A percentile compares a stretch with the other conserved stretches of the same genome.
phyloP scores from a whole-genome alignment of 306 rosid species.

The Vachellia collinsii region DNA sequence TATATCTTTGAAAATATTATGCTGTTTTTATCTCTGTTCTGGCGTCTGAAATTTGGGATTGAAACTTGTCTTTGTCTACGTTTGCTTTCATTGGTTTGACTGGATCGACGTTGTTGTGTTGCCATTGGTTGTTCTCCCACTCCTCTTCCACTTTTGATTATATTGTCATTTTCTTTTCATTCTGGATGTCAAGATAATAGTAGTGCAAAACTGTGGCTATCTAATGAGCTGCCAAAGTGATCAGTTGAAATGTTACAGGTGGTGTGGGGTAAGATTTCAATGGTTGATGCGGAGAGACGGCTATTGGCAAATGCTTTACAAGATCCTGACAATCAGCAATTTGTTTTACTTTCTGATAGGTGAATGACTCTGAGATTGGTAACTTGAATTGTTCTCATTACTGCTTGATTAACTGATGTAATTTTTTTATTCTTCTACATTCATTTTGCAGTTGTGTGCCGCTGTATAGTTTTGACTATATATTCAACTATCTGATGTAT shows the following conservation, averaged over 20 bases:
- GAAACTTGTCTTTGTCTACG: background rate
- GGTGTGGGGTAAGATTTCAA: constrained; percentile 90
- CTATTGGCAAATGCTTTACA: constrained; percentile 78
- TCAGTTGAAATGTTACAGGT: constrained; percentile 61
- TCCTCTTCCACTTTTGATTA: background rate
- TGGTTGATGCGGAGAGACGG: constrained; percentile 90
- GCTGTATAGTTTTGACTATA: constrained; percentile 72
- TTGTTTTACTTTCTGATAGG: constrained; percentile 98
- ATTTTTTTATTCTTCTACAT: constrained; percentile 37
- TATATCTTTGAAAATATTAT: background rate
- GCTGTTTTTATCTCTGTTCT: background rate
- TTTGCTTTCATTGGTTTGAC: constrained; percentile 1
- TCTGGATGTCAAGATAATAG: constrained; percentile 13
- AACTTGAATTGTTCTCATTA: constrained; percentile 23
- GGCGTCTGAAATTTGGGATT: constrained; percentile 1
- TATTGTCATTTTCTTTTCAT: constrained; percentile 5
- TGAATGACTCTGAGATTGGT: constrained; percentile 26
- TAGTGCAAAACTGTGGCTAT: constrained; percentile 17
- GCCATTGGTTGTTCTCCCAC: background rate
- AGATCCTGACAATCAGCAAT: constrained; percentile 87
- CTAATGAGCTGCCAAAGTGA: constrained; percentile 27
- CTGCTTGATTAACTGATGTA: background rate
- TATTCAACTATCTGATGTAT: constrained; percentile 76
- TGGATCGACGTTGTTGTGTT: background rate
- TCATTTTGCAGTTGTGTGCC: constrained; percentile 89